Evolutionary conservation across 371 early-diverging fungal genomes (phyloP), one percentile per base, ranked within the genome.

Genomic region (Smittium mucronatum): DNA sequence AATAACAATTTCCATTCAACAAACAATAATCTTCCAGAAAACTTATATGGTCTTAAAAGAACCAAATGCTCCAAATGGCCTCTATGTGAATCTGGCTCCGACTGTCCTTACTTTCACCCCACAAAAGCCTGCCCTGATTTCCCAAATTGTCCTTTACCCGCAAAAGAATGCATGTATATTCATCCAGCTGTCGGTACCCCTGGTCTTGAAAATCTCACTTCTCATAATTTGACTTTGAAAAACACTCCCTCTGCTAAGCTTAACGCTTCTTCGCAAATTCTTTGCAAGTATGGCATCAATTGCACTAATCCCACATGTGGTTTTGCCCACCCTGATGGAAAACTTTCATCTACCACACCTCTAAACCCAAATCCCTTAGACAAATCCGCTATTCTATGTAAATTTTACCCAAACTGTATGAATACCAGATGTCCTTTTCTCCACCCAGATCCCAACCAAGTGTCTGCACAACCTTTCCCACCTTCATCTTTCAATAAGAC

Each of bases 401-500:
- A 61, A 33, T 61, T 61, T 61, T 61, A 61, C n/a, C 63, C 63
- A 61, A 61, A 61, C n/a, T 61, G 63, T n/a, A 61, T 61, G 63
- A 61, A 61, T 61, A 28, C 63, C 5, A n/a, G 15, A 61, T 61
- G 63, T 61, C 28, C 63, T 28, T 61, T 11, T 32, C 30, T 11
- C 5, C 63, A 61, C 63, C 63, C 63, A 61, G 32, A 28, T 15
- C 5, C 5, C 28, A 61, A 61, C 16, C n/a, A 5, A 61, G 63
- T 16, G 5, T 32, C 28, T 5, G 11, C n/a, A 11, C n/a, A 11
- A 61, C 11, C 11, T 11, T 5, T n/a, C 21, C 21, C 47, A 47
- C 5, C 5, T 21, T 21, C 47, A 47, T 5, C 47, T 47, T 5
- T 5, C 5, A 21, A 47, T 21, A 11, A 5, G 21, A 21, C 47